phyloP scores from a whole-genome alignment of 73 alveolate species.

The Paramecium primaurelia region DNA sequence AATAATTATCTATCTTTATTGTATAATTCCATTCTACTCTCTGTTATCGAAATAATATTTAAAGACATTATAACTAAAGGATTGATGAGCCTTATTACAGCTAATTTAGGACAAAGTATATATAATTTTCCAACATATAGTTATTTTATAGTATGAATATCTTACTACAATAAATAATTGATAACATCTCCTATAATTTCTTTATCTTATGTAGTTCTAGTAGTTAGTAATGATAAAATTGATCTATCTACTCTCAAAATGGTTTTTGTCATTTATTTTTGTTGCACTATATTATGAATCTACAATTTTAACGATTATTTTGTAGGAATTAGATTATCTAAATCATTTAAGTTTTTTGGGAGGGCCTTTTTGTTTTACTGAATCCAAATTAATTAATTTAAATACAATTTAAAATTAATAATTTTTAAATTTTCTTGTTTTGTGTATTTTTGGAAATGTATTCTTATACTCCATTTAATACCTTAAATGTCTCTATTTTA shows the following conservation, averaged over 20 bases:
- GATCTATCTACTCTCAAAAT: neutral
- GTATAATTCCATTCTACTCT: neutral
- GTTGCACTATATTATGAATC: neutral
- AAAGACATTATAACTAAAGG: neutral
- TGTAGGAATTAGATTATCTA: neutral
- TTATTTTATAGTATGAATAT: neutral
- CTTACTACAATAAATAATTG: neutral
- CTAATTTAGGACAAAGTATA: neutral
- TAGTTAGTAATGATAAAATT: neutral
- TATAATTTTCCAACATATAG: neutral
- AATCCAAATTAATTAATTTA: neutral
- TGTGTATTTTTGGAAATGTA: neutral
- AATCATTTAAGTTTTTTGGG: neutral
- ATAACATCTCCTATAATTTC: neutral
- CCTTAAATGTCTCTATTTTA: neutral
- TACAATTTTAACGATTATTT: neutral
- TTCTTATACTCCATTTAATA: neutral
- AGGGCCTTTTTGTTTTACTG: neutral
- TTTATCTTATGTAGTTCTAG: neutral
- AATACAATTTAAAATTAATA: neutral
- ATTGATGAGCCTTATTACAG: neutral
- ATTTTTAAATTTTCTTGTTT: neutral
- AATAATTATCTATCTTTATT: conserved; percentile 2
- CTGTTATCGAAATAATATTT: neutral
- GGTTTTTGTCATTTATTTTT: neutral